Evolutionary conservation across 768 basidiomycete species (phyloP).

Genomic region (Pleurotus cornucopiae): DNA sequence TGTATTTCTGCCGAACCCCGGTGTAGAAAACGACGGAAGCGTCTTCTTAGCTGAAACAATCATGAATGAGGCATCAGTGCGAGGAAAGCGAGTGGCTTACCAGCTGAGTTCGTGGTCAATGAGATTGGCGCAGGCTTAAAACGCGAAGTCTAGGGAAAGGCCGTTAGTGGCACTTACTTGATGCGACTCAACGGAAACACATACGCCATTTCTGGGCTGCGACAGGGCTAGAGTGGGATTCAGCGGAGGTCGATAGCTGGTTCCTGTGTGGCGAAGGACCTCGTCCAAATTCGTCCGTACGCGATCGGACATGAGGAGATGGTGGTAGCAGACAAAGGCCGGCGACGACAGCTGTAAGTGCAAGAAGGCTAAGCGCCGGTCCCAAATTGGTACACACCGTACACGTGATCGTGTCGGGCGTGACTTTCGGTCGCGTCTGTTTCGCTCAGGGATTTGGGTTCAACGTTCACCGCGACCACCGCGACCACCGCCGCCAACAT

Average conservation of each 20-base stretch:
- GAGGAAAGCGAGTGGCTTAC: not conserved
- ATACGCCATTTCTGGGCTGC: constrained; percentile 9
- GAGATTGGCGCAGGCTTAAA: constrained; percentile 38
- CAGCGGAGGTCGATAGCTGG: constrained; percentile 1
- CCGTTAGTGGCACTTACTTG: too few species aligned
- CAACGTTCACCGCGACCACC: not conserved
- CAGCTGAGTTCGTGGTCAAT: constrained; percentile 7
- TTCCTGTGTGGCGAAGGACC: constrained; percentile 23
- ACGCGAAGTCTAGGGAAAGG: constrained; percentile 25
- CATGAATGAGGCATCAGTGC: not conserved
- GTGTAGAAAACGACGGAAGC: constrained; percentile 12
- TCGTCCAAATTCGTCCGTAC: constrained; percentile 37
- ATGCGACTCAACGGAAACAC: not conserved
- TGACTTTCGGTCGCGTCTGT: constrained; percentile 2
- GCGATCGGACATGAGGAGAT: constrained; percentile 16
- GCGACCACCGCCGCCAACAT: constrained; percentile 20
- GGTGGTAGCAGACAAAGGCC: not conserved
- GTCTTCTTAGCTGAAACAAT: not conserved
- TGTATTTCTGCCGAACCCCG: constrained; percentile 9
- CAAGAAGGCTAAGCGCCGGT: too few species aligned
- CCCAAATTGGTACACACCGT: not conserved
- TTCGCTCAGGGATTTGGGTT: constrained; percentile 1
- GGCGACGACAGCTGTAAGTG: not conserved
- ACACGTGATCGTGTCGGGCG: constrained; percentile 6
- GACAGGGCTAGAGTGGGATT: not conserved